Evolutionary conservation across 2,329 filamentous ascomycete genomes (phyloP), one percentile per base, ranked within the genome.

Genomic region (Bipolaris victoriae): DNA sequence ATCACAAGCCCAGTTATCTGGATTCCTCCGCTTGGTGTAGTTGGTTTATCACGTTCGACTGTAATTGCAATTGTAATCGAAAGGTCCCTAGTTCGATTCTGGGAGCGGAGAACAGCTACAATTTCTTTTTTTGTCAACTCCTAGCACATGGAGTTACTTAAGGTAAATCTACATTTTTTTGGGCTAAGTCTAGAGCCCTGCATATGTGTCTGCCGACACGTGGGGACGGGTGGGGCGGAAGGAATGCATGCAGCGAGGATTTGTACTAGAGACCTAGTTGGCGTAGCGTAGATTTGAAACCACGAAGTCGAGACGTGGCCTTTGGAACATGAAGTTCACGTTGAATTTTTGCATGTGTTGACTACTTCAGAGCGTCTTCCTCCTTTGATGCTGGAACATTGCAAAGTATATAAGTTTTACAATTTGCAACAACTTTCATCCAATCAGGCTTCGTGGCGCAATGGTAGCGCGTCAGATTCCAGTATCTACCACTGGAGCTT

Each of bases 1-100:
- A 55, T 49, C 9, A 49, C 64, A 66, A 66, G 65, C 62, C 57
- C 60, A 58, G 51, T 41, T 37, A 47, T 52, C 46, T 61, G 62
- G 58, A 66, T 9, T 16, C 44, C 66, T 69, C 66, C 66, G 61
- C 66, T 69, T 69, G 66, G 66, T 69, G 66, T 69, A 69, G 69
- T 75, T 74, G 71, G 72, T 70, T 63, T 69, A 73, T 73, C 69
- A 72, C 71, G 69, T 73, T 73, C 68, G 69, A 68, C 69, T 72
- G 70, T 71, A 72, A 73, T 70, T 65, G 62, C 56, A 56, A 50
- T 69, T 72, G 68, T 66, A 58, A 72, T 69, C 71, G 64, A 73
- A 73, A 74, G 67, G 71, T 68, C 63, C 62, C 65, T 68, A 62
- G 64, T 68, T 68, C 65, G 64, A 68, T 68, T 66, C 62, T 62